phyloP scores from a whole-genome alignment of 495 filamentous ascomycete genomes.

The Clavariopsis aquatica region DNA sequence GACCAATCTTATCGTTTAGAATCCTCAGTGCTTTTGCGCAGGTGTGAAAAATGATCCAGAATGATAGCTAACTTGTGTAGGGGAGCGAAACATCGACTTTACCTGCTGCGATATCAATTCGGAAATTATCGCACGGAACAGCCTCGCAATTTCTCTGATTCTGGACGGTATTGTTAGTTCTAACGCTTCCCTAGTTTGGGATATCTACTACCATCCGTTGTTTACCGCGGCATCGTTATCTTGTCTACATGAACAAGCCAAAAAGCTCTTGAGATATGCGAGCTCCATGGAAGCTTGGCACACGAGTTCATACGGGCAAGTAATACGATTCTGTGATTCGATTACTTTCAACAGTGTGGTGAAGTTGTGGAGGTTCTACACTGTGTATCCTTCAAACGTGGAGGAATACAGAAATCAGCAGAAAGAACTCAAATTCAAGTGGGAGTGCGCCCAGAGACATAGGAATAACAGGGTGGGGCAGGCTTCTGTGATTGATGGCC shows the following conservation, averaged over 20 bases:
- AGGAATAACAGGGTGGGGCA: not conserved
- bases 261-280: not conserved
- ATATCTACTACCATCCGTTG: not conserved
- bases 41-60: not conserved
- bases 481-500: not conserved
- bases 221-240: not conserved
- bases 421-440: not conserved
- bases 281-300: not conserved
- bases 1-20: not conserved
- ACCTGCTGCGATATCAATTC: constrained; percentile 55
- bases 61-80: constrained; percentile 10
- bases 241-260: not conserved
- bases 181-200: not conserved
- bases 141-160: not conserved
- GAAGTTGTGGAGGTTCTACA: constrained; percentile 5
- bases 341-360: not conserved
- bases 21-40: not conserved
- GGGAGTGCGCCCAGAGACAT: not conserved
- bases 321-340: constrained; percentile 5
- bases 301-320: not conserved
- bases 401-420: not conserved
- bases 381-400: not conserved
- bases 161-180: not conserved
- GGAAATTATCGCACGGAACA: constrained; percentile 44
- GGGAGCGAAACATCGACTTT: constrained; percentile 38